These are phyloP conservation scores for Limnomonas spitsbergensis DNA, from an alignment of 139 green algal species.

Conservation along the genomic window DNA sequence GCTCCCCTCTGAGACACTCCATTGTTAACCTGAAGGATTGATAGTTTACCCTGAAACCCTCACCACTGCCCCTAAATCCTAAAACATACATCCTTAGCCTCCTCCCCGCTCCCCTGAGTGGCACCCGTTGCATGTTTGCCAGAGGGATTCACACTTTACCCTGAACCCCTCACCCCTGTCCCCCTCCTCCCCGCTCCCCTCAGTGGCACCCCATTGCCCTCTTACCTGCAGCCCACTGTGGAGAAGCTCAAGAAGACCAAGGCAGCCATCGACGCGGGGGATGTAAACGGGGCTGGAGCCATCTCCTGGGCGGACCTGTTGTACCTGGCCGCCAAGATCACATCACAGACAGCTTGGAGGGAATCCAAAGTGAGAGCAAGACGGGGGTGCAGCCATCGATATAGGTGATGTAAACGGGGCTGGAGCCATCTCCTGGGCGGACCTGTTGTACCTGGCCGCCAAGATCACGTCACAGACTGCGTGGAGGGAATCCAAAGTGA, in stretches of 20 bases:
- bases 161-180: too few relatives aligned
- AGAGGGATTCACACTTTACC: too few relatives aligned
- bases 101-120: too few relatives aligned
- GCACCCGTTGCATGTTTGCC: too few relatives aligned
- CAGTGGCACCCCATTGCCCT: not conserved
- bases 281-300: constrained; percentile 36
- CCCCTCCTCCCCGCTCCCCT: too few relatives aligned
- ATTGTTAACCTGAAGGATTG: constrained; percentile 61
- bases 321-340: constrained; percentile 25
- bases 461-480: not conserved
- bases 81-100: too few relatives aligned
- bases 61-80: too few relatives aligned
- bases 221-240: constrained; percentile 50
- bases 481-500: not conserved
- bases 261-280: constrained; percentile 54
- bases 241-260: constrained; percentile 59
- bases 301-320: constrained; percentile 71
- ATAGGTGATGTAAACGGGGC: constrained; percentile 31
- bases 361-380: not conserved
- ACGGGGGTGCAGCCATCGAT: constrained; percentile 50
- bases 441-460: constrained; percentile 43
- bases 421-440: constrained; percentile 66
- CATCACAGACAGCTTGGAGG: not conserved
- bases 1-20: too few relatives aligned
- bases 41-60: too few relatives aligned